Base-by-base conservation (phyloP, 305 asterid genomes). In the Plantago coronopus region DNA sequence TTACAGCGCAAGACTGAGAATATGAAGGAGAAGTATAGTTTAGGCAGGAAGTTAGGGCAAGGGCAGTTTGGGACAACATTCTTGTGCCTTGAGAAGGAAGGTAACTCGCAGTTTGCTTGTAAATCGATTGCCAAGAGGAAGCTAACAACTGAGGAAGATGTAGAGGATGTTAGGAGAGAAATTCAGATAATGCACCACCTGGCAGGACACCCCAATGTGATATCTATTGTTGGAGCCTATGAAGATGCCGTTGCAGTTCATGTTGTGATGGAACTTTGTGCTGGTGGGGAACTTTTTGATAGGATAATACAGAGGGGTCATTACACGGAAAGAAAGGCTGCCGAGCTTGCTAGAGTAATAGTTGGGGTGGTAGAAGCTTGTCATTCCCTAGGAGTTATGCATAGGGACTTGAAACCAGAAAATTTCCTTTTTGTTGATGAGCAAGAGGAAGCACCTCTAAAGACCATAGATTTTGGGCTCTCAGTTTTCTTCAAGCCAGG, bases 241-340 rank as follows among this genome's bases (percentile, higher is more conserved):
- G 95, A 87, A 70, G 95, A 87, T 71, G 88, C 81, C 14, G 79
- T 82, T 17, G 80, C 81, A 18, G 93, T 87, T n/a, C 89, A 87
- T 68, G 89, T 87, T 19, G 81, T 84, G 57, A 87, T 84, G 95
- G 95, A 89, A 64, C 91, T 89, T 29, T 89, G 97, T 61, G 69
- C 79, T 0, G 97, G 97, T 15, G 97, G 97, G 48, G 97, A 89
- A 78, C 97, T 89, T 59, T 89, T 89, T 14, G 95, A 89, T 61
- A 79, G 97, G 81, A 89, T 89, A 50, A 77, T 89, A 48, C 86
- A 84, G 74, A 74, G 88, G 60, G 97, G 97, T 23, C 97, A 89
- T 69, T 89, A 89, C 59, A 76, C 91, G 0, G 97, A 89, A 75
- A 79, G 81, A 68, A 87, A 84, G 70, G 97, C 95, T 18, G 95